These are phyloP conservation scores for Fusarium buxicola DNA, from an alignment of 2,329 filamentous ascomycete species.

Conservation along the genomic window DNA sequence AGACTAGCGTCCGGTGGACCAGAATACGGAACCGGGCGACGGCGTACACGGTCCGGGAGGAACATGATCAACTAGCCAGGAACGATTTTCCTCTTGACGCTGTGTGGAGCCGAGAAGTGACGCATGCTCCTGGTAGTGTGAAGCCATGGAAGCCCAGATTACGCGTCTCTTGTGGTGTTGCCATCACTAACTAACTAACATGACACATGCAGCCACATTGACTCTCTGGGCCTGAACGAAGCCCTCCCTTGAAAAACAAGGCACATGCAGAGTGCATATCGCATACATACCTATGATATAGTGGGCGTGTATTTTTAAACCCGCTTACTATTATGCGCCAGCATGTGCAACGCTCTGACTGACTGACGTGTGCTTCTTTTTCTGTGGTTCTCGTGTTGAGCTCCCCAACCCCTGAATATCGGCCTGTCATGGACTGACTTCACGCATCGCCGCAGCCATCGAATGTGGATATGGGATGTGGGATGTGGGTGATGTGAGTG, in stretches of 20 bases:
- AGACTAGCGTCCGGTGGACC: too few relatives aligned
- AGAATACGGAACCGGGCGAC: too few relatives aligned
- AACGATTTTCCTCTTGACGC: too few relatives aligned
- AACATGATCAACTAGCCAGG: too few relatives aligned
- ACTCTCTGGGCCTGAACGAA: too few relatives aligned
- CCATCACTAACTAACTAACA: conserved; percentile 19
- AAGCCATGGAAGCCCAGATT: conserved; percentile 4
- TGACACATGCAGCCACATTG: conserved; percentile 3
- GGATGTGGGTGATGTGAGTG: conserved; percentile 1
- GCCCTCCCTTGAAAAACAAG: conserved; percentile 9
- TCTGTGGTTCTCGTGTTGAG: conserved; percentile 16
- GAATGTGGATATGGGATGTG: conserved; percentile 39
- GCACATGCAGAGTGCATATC: conserved; percentile 8
- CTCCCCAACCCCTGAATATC: conserved; percentile 21
- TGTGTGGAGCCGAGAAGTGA: too few relatives aligned
- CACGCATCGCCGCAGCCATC: conserved; percentile 13
- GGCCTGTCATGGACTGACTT: conserved; percentile 1
- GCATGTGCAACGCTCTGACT: conserved; percentile 1
- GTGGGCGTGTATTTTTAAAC: too few relatives aligned
- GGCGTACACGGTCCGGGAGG: too few relatives aligned
- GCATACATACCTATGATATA: too few relatives aligned
- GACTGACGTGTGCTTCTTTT: conserved; percentile 4
- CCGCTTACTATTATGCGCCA: background rate
- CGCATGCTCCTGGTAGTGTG: too few relatives aligned
- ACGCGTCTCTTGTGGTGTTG: conserved; percentile 31